Evolutionary conservation across 352 stramenopile species (phyloP).

Genomic region (Globisporangium mamillatum): DNA sequence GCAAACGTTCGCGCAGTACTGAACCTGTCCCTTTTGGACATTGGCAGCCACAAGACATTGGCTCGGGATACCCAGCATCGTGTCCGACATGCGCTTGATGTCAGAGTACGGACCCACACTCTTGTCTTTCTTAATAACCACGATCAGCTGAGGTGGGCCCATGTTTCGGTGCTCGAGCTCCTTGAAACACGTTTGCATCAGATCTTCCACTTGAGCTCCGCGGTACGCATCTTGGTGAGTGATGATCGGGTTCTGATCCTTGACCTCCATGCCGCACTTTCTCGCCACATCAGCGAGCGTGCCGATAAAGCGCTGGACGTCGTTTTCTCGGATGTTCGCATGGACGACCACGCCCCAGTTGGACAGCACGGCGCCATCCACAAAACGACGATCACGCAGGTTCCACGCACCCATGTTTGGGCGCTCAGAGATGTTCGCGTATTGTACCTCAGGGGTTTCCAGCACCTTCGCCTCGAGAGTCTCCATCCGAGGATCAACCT

Average conservation of each 20-base stretch:
- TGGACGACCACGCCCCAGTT: not conserved
- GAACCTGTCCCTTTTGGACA: constrained; percentile 1
- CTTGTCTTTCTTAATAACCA: constrained; percentile 1
- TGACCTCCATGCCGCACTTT: not conserved
- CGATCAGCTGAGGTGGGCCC: not conserved
- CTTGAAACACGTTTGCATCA: not conserved
- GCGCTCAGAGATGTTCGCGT: not conserved
- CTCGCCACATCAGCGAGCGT: not conserved
- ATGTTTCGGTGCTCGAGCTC: constrained; percentile 1
- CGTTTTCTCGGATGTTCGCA: not conserved
- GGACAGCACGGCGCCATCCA: not conserved
- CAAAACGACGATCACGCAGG: not conserved
- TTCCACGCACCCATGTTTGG: not conserved
- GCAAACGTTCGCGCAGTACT: constrained; percentile 1
- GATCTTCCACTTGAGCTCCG: not conserved
- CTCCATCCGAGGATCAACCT: not conserved
- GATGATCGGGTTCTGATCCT: not conserved
- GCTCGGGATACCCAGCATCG: not conserved
- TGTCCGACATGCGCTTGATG: not conserved
- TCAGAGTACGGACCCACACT: not conserved
- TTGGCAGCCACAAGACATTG: not conserved
- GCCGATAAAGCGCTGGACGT: not conserved
- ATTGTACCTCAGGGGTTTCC: not conserved
- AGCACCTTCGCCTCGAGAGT: not conserved
- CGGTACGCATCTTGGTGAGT: not conserved